Conservation (phyloP, 2,329 filamentous ascomycete species). For the Talaromyces sp. region DNA sequence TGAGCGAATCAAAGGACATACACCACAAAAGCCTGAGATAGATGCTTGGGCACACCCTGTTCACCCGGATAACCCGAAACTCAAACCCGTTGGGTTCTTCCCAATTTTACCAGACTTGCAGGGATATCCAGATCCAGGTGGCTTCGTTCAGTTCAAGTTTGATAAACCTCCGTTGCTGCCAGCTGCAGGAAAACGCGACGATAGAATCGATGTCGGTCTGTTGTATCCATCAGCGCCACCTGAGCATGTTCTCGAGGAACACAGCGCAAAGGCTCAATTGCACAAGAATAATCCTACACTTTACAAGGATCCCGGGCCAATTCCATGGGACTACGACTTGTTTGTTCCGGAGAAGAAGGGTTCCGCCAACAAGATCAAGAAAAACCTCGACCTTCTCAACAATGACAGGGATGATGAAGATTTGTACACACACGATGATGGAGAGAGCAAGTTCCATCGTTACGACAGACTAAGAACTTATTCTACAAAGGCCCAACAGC, state of each 20-base stretch:
- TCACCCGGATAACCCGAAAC: slow-evolving; percentile 56
- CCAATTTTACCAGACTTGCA: slow-evolving; percentile 60
- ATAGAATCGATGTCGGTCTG: slow-evolving; percentile 57
- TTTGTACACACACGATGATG: slow-evolving; percentile 47
- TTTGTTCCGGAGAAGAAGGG: slow-evolving; percentile 53
- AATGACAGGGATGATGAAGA: slow-evolving; percentile 52
- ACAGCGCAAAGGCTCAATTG: slow-evolving; percentile 47
- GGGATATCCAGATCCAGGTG: slow-evolving; percentile 56
- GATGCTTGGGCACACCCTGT: slow-evolving; percentile 59
- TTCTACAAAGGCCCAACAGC: slow-evolving; percentile 54
- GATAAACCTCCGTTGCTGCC: slow-evolving; percentile 55
- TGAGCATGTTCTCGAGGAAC: slow-evolving; percentile 47
- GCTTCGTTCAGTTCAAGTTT: slow-evolving; percentile 61
- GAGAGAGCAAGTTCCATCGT: slow-evolving; percentile 48
- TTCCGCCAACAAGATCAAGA: slow-evolving; percentile 51
- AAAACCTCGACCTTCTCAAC: slow-evolving; percentile 54
- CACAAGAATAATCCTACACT: slow-evolving; percentile 49
- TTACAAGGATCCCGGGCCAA: slow-evolving; percentile 51
- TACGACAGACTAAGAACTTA: slow-evolving; percentile 59
- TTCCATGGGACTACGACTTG: slow-evolving; percentile 58
- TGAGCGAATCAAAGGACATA: slow-evolving; percentile 52
- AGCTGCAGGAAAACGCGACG: slow-evolving; percentile 50
- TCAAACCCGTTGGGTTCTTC: slow-evolving; percentile 58
- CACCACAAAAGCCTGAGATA: slow-evolving; percentile 52
- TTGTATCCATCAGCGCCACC: slow-evolving; percentile 52